Evolutionary conservation across 495 filamentous ascomycete species (phyloP).

Genomic region (Mytilinidion resinicola): DNA sequence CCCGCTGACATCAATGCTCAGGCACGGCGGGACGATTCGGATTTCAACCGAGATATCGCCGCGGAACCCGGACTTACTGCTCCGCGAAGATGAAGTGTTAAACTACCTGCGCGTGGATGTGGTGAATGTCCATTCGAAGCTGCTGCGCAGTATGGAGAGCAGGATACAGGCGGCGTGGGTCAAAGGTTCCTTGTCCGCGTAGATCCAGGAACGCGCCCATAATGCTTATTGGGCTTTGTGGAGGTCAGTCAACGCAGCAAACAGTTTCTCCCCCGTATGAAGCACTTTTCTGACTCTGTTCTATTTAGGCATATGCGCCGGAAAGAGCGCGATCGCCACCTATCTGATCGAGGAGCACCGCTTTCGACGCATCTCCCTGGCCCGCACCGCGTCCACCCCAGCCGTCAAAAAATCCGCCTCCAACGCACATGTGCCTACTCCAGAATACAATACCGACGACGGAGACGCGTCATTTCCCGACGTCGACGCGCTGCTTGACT

Average conservation of each 20-base stretch:
- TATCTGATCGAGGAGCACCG: constrained; percentile 72
- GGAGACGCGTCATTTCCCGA: constrained; percentile 47
- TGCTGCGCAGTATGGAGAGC: neutral
- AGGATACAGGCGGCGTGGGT: neutral
- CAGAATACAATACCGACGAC: constrained; percentile 13
- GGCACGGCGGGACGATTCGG: neutral
- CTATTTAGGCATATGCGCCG: constrained; percentile 72
- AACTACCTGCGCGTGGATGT: neutral
- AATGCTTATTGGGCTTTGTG: constrained; percentile 93
- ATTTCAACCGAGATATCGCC: constrained; percentile 1
- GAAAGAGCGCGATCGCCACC: constrained; percentile 77
- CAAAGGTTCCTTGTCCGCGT: neutral
- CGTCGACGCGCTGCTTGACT: constrained; percentile 63
- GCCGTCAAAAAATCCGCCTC: constrained; percentile 30
- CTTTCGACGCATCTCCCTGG: constrained; percentile 56
- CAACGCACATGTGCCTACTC: constrained; percentile 24
- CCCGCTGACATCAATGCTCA: neutral
- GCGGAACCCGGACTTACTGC: neutral
- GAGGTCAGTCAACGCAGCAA: constrained; percentile 51
- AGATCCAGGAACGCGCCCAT: neutral
- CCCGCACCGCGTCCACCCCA: constrained; percentile 21
- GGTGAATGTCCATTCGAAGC: neutral
- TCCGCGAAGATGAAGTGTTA: neutral
- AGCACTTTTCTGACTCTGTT: neutral
- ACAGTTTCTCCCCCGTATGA: neutral